These are phyloP conservation scores for Alternaria gaisen DNA, from an alignment of 2,329 filamentous ascomycete genomes.

Conservation along the genomic window DNA sequence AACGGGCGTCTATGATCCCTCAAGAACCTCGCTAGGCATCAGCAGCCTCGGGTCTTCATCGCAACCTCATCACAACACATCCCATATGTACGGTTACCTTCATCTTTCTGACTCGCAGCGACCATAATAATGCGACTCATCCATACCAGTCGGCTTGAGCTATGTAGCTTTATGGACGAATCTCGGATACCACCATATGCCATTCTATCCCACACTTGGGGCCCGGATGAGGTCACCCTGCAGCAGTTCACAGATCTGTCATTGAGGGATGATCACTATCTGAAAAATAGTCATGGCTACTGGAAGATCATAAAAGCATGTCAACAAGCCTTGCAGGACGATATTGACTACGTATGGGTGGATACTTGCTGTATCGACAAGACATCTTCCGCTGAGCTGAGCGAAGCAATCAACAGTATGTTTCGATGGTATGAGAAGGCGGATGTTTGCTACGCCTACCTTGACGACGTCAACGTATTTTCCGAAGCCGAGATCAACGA, in stretches of 20 bases:
- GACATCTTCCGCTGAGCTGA: conserved; percentile 6
- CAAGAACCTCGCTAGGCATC: background rate
- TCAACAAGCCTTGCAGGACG: too few species aligned
- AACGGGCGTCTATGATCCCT: background rate
- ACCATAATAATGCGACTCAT: conserved; percentile 20
- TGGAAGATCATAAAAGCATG: conserved; percentile 14
- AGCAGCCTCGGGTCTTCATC: background rate
- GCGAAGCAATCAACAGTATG: conserved; percentile 12
- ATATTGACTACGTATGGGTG: too few species aligned
- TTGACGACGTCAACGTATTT: background rate
- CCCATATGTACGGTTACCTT: background rate
- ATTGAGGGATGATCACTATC: background rate
- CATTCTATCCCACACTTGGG: conserved; percentile 33
- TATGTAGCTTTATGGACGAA: conserved; percentile 21
- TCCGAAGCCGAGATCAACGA: too few species aligned
- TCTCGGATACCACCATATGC: conserved; percentile 19
- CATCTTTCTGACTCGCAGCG: background rate
- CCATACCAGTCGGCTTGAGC: conserved; percentile 9
- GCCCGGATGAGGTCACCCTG: conserved; percentile 21
- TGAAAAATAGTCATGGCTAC: background rate
- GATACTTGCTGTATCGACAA: conserved; percentile 26
- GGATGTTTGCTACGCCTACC: conserved; percentile 6
- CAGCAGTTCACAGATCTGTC: conserved; percentile 15
- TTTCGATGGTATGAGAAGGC: conserved; percentile 11
- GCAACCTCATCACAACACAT: background rate